A percentile compares a stretch with the other conserved stretches of the same genome.
Conservation (phyloP, 2,329 filamentous ascomycete genomes). For the Pleomassaria siparia region DNA sequence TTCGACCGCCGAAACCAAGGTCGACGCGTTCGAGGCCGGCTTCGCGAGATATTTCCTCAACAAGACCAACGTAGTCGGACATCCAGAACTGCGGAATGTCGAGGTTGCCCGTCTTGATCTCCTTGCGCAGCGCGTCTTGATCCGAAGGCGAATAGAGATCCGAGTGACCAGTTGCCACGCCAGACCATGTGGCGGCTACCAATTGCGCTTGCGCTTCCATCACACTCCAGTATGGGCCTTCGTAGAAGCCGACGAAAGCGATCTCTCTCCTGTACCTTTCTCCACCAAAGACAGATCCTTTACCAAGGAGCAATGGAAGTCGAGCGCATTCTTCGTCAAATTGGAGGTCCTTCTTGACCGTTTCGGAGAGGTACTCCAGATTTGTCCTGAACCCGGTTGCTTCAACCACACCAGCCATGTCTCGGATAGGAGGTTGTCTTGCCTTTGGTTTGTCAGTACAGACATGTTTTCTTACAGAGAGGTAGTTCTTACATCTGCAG, state of each 20-base stretch:
- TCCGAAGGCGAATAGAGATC: background rate
- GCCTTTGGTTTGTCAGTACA: no score
- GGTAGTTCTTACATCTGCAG: background rate
- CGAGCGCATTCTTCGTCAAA: constrained; percentile 60
- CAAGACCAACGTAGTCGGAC: constrained; percentile 76
- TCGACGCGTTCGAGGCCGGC: constrained; percentile 55
- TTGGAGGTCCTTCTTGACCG: constrained; percentile 59
- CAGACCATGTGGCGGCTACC: constrained; percentile 61
- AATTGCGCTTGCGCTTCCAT: constrained; percentile 84
- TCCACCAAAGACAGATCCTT: constrained; percentile 64
- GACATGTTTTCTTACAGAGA: background rate
- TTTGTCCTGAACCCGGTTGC: constrained; percentile 73
- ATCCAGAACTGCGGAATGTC: constrained; percentile 74
- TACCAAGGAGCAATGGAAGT: constrained; percentile 60
- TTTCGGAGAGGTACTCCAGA: constrained; percentile 63
- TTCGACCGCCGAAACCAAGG: constrained; percentile 46
- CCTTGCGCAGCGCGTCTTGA: constrained; percentile 46
- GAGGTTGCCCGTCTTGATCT: constrained; percentile 44
- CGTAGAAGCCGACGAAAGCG: constrained; percentile 81
- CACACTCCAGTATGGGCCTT: constrained; percentile 81
- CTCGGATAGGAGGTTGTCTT: no score
- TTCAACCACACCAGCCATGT: constrained; percentile 62
- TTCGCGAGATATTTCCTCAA: constrained; percentile 68
- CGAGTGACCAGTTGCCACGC: background rate
- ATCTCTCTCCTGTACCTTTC: constrained; percentile 58